Base-by-base conservation (phyloP, 192 early-diverging fungal genomes). In the Obelidium mucronatum region DNA sequence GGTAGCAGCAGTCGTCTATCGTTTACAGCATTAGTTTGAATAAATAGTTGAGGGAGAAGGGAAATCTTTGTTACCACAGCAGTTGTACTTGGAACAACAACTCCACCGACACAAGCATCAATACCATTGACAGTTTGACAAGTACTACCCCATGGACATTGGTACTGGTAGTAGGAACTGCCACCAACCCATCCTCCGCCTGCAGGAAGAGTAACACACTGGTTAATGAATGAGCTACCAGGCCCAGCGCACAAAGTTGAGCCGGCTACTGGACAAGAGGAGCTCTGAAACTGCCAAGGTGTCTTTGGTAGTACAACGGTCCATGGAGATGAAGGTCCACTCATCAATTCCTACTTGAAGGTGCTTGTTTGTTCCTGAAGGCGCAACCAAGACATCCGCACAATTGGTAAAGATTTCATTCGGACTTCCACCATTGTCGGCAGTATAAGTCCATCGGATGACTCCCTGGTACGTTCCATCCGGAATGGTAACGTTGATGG, bases 371-470 rank as follows among this genome's bases (percentile, higher is more conserved):
- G n/a, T n/a, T n/a, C n/a, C n/a, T n/a, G n/a, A n/a, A n/a, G n/a
- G n/a, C n/a, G n/a, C n/a, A n/a, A n/a, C n/a, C n/a, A n/a, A n/a
- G n/a, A n/a, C n/a, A n/a, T n/a, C n/a, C n/a, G n/a, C n/a, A n/a
- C n/a, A n/a, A n/a, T n/a, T n/a, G n/a, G n/a, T n/a, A n/a, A n/a
- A n/a, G n/a, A n/a, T n/a, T n/a, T n/a, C n/a, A n/a, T n/a, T n/a
- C n/a, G n/a, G n/a, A n/a, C n/a, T n/a, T 51, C 48, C 48, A 22
- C 48, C 48, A 48, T 70, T 70, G 67, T 52, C 31, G 67, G 67
- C 42, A 3, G 30, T n/a, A 53, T 70, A 70, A 17, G 37, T 44
- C 67, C 67, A 70, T 26, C 67, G 4, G 11, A 70, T 30, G 6
- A 53, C 48, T 8, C 8, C 67, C 19, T 5, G 19, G 48, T 70